Base-by-base conservation (phyloP, 306 rosid genomes). In the Rosa lucieae region DNA sequence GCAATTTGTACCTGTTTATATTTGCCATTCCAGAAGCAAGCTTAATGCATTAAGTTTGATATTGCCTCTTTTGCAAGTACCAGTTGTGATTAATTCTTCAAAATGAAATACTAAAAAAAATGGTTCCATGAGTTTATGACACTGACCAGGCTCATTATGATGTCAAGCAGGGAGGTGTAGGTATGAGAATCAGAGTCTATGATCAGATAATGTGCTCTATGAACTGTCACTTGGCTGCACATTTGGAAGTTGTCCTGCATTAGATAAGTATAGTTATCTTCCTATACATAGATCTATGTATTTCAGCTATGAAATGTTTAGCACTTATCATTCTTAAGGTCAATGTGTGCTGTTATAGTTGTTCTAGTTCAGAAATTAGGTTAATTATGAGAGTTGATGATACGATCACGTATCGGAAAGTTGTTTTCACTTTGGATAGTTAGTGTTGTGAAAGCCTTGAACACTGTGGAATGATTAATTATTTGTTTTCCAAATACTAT, bases 171-270 rank as follows among this genome's bases (percentile, higher is more conserved):
- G 99, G 98, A 81, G 99, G 99, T 69, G 99, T 96, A 71, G 99
- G 99, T 68, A 86, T 96, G 97, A 89, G 96, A 86, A 96, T 96
- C 85, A 86, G 99, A 89, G 97, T 96, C 44, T 93, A 88, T 61
- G 99, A 96, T 79, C 86, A 97, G 82, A 96, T 89, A 88, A 93
- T 96, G 89, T 96, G 98, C 91, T 96, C 93, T 88, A 98, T 96
- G 79, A 96, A 96, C 91, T 96, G 99, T 86, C 99, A 96, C 88
- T 89, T 96, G 92, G 99, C 98, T 48, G 99, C 99, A 77, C 99
- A 96, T 83, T 84, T 96, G 89, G 99, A 96, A 88, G 99, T 97
- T 47, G 91, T 96, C 58, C 29, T 26, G 29, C 29, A 26, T 26
- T 26, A 26, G 29, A 26, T 26, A 26, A 26, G 29, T 26, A 26